phyloP scores from a whole-genome alignment of 1,284 basidiomycete species.

The Irpex lacteus region DNA sequence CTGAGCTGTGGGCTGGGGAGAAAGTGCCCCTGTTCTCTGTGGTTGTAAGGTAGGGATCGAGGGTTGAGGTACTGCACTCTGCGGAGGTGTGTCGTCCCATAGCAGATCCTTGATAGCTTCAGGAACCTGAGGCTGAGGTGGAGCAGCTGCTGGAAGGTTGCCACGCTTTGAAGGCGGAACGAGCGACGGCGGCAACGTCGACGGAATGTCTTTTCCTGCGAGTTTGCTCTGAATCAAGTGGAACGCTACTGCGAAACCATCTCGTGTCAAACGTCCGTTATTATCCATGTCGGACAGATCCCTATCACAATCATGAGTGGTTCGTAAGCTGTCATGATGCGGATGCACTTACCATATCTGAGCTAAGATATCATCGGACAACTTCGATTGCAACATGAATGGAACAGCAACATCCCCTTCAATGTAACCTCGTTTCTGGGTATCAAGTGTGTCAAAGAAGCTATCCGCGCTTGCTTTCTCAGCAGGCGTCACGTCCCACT shows the following conservation, averaged over 20 bases:
- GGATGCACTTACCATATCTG: constrained; percentile 76
- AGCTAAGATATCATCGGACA: constrained; percentile 84
- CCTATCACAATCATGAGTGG: constrained; percentile 43
- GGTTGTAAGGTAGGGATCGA: constrained; percentile 32
- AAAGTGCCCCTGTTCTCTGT: constrained; percentile 32
- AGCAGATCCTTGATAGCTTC: constrained; percentile 43
- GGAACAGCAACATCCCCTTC: constrained; percentile 95
- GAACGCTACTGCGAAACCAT: constrained; percentile 97
- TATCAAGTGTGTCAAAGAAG: constrained; percentile 85
- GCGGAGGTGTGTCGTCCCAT: constrained; percentile 66
- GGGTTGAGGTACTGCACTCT: constrained; percentile 37
- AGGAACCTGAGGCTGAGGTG: constrained; percentile 33
- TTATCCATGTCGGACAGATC: constrained; percentile 92
- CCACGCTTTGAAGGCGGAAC: constrained; percentile 79
- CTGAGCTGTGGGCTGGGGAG: constrained; percentile 24
- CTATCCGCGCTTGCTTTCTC: constrained; percentile 83
- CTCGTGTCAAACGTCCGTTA: constrained; percentile 84
- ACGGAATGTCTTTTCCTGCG: constrained; percentile 80
- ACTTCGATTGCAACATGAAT: constrained; percentile 92
- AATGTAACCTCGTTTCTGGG: constrained; percentile 75
- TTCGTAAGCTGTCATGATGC: constrained; percentile 3
- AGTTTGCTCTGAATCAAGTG: constrained; percentile 90
- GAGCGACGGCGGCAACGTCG: constrained; percentile 67
- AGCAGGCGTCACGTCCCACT: constrained; percentile 83
- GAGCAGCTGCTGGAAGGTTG: constrained; percentile 16